Evolutionary conservation across 2,329 filamentous ascomycete genomes (phyloP).

Genomic region (Diaporthe aspalathi): DNA sequence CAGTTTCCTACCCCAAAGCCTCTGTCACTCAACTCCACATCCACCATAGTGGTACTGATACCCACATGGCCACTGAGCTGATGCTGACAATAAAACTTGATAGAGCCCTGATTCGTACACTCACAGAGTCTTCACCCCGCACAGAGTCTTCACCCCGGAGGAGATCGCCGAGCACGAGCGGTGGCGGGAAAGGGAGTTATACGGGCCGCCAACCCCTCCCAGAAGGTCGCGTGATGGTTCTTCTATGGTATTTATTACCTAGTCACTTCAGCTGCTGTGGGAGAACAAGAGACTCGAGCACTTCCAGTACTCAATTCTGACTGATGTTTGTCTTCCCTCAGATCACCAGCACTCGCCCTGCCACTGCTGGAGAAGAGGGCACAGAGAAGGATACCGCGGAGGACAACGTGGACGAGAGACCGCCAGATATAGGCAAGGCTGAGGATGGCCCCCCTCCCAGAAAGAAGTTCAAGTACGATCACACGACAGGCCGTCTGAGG

Average conservation of each 20-base stretch:
- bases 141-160: not conserved
- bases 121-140: no score
- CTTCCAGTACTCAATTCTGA: not conserved
- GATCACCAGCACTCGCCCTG: not conserved
- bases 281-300: no score
- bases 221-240: not conserved
- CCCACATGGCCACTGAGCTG: not conserved
- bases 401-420: no score
- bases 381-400: not conserved
- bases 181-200: not conserved
- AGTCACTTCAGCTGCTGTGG: not conserved
- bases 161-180: not conserved
- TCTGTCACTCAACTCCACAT: no score
- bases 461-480: no score
- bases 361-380: not conserved
- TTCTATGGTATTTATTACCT: not conserved
- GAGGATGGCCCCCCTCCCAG: no score
- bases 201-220: not conserved
- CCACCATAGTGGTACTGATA: rapidly evolving
- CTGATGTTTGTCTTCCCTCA: not conserved
- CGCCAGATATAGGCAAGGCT: no score
- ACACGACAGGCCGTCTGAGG: no score
- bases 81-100: not conserved
- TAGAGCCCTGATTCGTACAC: not conserved
- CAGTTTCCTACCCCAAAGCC: not conserved